Percentiles rank a stretch among this genome's conserved stretches.
These are phyloP conservation scores for Alternaria sp. DNA, from an alignment of 2,329 filamentous ascomycete genomes.

Conservation along the genomic window DNA sequence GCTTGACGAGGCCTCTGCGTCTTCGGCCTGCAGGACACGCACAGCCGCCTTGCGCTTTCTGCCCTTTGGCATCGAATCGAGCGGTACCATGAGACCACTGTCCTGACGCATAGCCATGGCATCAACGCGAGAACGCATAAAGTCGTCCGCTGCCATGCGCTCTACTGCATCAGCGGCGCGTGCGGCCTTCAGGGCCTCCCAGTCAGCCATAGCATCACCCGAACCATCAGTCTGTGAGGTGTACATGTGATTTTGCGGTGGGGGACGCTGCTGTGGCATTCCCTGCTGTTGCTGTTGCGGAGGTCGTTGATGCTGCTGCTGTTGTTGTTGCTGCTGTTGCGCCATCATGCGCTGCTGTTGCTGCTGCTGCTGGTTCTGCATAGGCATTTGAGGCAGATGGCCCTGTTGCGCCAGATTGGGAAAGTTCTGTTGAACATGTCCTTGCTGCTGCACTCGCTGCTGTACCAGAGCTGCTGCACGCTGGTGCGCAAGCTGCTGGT, in stretches of 20 bases:
- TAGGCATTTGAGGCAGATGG: conserved; percentile 34
- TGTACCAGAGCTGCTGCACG: conserved; percentile 58
- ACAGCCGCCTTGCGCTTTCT: conserved; percentile 51
- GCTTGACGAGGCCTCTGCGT: conserved; percentile 35
- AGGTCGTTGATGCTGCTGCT: conserved; percentile 38
- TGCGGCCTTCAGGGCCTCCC: conserved; percentile 65
- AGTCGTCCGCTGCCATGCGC: conserved; percentile 66
- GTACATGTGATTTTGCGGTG: conserved; percentile 39
- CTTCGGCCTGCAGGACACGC: conserved; percentile 62
- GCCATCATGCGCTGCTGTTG: conserved; percentile 41
- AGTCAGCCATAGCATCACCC: conserved; percentile 65
- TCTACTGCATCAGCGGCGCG: conserved; percentile 59
- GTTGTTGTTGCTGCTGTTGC: conserved; percentile 34
- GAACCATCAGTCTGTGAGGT: conserved; percentile 79
- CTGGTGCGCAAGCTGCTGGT: conserved; percentile 59
- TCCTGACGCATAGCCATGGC: conserved; percentile 72
- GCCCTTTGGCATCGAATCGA: conserved; percentile 61
- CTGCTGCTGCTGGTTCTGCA: conserved; percentile 36
- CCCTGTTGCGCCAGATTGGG: conserved; percentile 25
- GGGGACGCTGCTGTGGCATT: conserved; percentile 28
- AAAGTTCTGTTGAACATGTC: conserved; percentile 33
- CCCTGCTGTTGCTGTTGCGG: conserved; percentile 31
- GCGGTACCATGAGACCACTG: conserved; percentile 77
- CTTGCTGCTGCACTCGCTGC: conserved; percentile 40
- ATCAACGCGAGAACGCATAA: conserved; percentile 72